Evolutionary conservation across 2,329 filamentous ascomycete genomes (phyloP).

Genomic region (Coniella lustricola): DNA sequence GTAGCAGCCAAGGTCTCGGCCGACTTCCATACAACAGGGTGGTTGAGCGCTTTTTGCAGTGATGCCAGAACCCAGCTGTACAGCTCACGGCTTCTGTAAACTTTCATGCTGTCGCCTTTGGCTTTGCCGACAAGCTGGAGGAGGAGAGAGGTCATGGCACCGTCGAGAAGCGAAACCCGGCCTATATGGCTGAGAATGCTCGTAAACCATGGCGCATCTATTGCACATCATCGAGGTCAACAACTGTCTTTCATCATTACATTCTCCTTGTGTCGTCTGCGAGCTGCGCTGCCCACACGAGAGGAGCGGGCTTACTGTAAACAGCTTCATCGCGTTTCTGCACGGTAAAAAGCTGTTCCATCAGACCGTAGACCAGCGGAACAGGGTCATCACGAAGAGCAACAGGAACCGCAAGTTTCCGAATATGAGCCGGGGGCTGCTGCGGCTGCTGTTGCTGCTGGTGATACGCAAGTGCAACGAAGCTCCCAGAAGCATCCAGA

Average conservation of each 20-base stretch:
- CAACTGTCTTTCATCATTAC: too few relatives aligned
- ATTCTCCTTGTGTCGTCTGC: conserved; percentile 5
- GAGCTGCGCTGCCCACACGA: conserved; percentile 4
- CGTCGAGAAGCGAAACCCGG: conserved; percentile 29
- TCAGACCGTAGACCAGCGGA: conserved; percentile 7
- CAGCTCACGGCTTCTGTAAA: conserved; percentile 30
- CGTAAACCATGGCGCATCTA: conserved; percentile 20
- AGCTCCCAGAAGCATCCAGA: too few relatives aligned
- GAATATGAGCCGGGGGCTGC: not conserved
- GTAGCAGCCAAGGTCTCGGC: conserved; percentile 35
- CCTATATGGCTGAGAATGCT: conserved; percentile 26
- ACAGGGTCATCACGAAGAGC: not conserved
- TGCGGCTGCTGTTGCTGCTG: not conserved
- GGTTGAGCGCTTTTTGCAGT: conserved; percentile 30
- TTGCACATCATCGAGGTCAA: not conserved
- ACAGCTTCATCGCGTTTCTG: conserved; percentile 8
- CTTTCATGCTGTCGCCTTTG: conserved; percentile 22
- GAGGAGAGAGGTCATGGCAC: conserved; percentile 30
- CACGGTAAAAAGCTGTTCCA: conserved; percentile 7
- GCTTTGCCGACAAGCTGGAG: conserved; percentile 33
- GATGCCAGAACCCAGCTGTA: conserved; percentile 30
- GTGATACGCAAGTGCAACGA: not conserved
- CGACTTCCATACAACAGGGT: conserved; percentile 31
- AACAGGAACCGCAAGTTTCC: not conserved
- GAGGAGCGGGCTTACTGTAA: not conserved